Evolutionary conservation across 179 eudicot species (phyloP).

Genomic region (Silene vulgaris): DNA sequence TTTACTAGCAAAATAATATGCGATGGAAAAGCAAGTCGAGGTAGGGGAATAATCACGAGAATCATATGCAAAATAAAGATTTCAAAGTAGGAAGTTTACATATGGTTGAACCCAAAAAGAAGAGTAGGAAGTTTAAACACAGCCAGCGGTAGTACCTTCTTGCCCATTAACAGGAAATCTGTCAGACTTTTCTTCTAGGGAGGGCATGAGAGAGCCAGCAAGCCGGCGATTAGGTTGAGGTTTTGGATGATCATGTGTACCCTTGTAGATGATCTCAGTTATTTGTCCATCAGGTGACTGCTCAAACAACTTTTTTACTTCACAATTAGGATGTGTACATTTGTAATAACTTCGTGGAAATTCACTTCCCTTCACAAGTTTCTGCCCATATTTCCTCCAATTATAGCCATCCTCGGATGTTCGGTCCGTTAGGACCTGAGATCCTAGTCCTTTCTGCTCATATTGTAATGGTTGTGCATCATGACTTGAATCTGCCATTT

Average conservation of each 20-base stretch:
- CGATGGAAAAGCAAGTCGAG: background rate
- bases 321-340: conserved; percentile 73
- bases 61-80: background rate
- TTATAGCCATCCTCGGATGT: conserved; percentile 87
- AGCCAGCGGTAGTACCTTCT: conserved; percentile 46
- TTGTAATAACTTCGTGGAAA: conserved; percentile 78
- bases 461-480: conserved; percentile 40
- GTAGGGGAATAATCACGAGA: background rate
- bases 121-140: background rate
- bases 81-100: background rate
- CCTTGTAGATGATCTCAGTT: conserved; percentile 85
- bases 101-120: background rate
- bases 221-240: conserved; percentile 86
- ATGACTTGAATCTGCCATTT: conserved; percentile 33
- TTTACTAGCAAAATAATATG: background rate
- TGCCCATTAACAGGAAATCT: conserved; percentile 41
- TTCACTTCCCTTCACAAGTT: conserved; percentile 77
- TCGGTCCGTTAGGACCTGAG: conserved; percentile 44
- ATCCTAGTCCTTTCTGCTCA: conserved; percentile 47
- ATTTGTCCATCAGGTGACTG: conserved; percentile 82
- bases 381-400: conserved; percentile 86
- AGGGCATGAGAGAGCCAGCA: conserved; percentile 65
- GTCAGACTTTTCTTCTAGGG: conserved; percentile 61
- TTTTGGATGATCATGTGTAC: conserved; percentile 96
- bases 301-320: conserved; percentile 89